Conservation (phyloP, 2,329 filamentous ascomycete genomes). For the Myriosclerotinia duriaeana region DNA sequence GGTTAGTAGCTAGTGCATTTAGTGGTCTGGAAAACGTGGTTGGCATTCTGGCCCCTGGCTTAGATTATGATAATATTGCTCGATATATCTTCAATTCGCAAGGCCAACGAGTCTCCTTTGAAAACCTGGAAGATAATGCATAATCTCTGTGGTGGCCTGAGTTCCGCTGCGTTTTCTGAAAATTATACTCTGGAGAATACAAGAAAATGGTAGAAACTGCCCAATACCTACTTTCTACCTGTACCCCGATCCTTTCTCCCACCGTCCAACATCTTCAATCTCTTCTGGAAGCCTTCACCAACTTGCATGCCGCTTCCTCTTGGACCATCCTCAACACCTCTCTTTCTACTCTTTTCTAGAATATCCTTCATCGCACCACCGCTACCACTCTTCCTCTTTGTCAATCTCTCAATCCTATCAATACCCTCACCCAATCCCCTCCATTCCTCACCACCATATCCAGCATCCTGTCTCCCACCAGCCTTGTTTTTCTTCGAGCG, state of each 20-base stretch:
- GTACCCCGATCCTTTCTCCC: conserved; percentile 44
- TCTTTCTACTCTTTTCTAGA: conserved; percentile 85
- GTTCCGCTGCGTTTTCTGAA: not conserved
- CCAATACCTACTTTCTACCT: not conserved
- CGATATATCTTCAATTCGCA: not conserved
- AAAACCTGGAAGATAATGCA: not conserved
- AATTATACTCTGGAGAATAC: not conserved
- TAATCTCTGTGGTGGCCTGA: no score
- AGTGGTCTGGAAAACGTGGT: no score
- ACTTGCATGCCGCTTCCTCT: conserved; percentile 65
- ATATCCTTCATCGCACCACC: conserved; percentile 48
- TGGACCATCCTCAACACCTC: conserved; percentile 71
- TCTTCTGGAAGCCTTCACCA: conserved; percentile 74
- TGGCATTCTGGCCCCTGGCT: not conserved
- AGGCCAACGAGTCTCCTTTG: not conserved
- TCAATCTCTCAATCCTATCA: conserved; percentile 82
- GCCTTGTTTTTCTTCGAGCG: conserved; percentile 57
- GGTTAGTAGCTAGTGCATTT: not conserved
- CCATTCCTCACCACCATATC: conserved; percentile 94
- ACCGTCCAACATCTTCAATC: conserved; percentile 54
- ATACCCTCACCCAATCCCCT: conserved; percentile 78
- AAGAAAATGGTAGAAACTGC: not conserved
- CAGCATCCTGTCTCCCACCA: conserved; percentile 47
- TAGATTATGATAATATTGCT: not conserved
- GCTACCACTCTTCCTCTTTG: conserved; percentile 62